Base-by-base conservation (phyloP, 768 basidiomycete species). In the Mycena crocata region DNA sequence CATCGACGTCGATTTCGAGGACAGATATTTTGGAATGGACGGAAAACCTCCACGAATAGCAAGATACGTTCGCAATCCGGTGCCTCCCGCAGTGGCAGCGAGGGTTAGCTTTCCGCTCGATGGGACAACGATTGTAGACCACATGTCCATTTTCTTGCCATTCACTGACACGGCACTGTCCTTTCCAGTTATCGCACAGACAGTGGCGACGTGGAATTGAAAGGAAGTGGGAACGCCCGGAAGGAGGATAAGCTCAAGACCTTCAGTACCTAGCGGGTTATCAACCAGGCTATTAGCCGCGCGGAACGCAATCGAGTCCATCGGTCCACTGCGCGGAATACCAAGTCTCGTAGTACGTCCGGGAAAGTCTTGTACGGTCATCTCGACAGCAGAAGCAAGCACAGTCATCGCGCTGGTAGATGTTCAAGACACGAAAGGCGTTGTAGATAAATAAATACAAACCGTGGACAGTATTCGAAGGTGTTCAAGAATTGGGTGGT, bases 1-100 rank as follows among this genome's bases (percentile, higher is more conserved):
- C 82, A 89, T 82, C 1, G 86, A 89, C 24, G 90, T 89, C 6
- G 88, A 87, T 76, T 91, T 91, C 0, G 88, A 89, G 5, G 86
- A 89, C 2, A 91, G 78, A 71, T 89, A 91, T 6, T 62, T 6
- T 35, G 88, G 85, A 2, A 89, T 77, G 19, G 79, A 79, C 0
- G 89, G 90, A 65, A 92, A 85, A 0, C 90, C 90, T 3, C 89
- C 90, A 35, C 80, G 79, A 26, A 91, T 72, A 15, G 85, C 83
- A 34, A 92, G 65, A 67, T 92, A 91, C 3, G 76, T 76, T 50
- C 90, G 81, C 62, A 87, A 83, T 0, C 90, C 90, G 10, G 74
- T 66, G 9, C 64, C 69, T 14, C 30, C 71, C 69, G 31, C 73
- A 10, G 50, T 72, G 2, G 74, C 78, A 13, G 78, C 81, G 14